Base-by-base conservation (phyloP, 192 early-diverging fungal genomes). In the Hyaloraphidium curvatum region DNA sequence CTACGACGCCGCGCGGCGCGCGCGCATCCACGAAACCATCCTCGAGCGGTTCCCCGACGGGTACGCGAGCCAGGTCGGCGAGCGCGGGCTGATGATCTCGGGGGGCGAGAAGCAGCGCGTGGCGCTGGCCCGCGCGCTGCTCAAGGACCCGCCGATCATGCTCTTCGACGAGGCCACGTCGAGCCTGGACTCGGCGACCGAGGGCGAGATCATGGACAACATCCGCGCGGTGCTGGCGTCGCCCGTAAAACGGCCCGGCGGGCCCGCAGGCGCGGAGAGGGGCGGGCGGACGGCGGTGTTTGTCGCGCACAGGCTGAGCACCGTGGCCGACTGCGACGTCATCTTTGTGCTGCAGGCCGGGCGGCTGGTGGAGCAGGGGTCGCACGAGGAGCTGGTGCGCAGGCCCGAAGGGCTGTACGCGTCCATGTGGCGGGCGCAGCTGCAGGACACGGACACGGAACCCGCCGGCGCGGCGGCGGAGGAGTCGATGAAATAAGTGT, bases 271-370 rank as follows among this genome's bases (percentile, higher is more conserved):
- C 71, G 16, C 57, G 71, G 14, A 71, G 54, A 50, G 30, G 30
- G 57, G 55, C 52, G 28, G 14, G 28, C 73, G 83, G 51, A 96
- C 94, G 3, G 86, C 85, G 40, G 74, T 98, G 5, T 90, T 91
- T 65, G 83, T 98, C 66, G 93, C 95, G 0, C 95, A 99, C 60
- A 70, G 91, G 2, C 61, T 99, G 60, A 70, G 80, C 28, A 92
- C 95, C 3, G 83, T 97, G 64, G 74, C 78, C 53, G 83, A 89
- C 59, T 87, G 83, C 33, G 92, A 99, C 59, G 56, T 78, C 48
- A 95, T 99, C 31, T 79, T 87, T 70, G 95, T 97, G 11, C 69
- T 99, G 57, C 72, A 79, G 30, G 76, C 88, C 27, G 94, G 92
- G 2, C 63, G 77, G 28, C 76, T 96, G 3, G 76, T 75, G 1